Evolutionary conservation across 345 rosid species (phyloP).

Genomic region (Hevea brasiliensis): DNA sequence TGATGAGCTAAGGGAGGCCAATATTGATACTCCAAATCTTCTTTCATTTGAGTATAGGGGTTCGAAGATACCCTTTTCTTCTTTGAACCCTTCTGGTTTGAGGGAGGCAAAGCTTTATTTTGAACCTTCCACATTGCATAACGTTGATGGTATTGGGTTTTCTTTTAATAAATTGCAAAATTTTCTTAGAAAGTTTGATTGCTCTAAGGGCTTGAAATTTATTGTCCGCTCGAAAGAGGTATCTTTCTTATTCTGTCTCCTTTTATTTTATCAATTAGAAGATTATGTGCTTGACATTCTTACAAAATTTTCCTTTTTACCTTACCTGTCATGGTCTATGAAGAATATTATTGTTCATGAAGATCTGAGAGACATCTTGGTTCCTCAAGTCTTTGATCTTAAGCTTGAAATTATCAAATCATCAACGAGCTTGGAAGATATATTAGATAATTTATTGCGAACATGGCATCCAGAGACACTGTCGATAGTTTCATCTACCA

Average conservation of each 20-base stretch:
- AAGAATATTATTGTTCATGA: conserved; percentile 39
- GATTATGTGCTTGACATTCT: background rate
- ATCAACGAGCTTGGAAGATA: conserved; percentile 24
- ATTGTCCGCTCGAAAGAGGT: conserved; percentile 28
- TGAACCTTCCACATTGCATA: background rate
- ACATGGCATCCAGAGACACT: conserved; percentile 31
- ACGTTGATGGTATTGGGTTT: background rate
- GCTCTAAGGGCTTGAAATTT: conserved; percentile 32
- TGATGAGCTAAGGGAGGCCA: conserved; percentile 21
- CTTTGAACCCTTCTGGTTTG: conserved; percentile 32
- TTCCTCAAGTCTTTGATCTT: conserved; percentile 23
- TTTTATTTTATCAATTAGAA: background rate
- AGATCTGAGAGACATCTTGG: conserved; percentile 17
- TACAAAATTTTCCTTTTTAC: background rate
- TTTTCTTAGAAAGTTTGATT: conserved; percentile 30
- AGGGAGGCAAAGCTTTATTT: conserved; percentile 37
- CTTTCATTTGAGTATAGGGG: conserved; percentile 38
- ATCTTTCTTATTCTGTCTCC: background rate
- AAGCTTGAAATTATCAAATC: conserved; percentile 32
- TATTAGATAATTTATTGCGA: conserved; percentile 25
- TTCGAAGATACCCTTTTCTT: conserved; percentile 28
- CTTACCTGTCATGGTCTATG: conserved; percentile 1
- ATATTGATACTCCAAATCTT: conserved; percentile 37
- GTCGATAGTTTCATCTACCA: conserved; percentile 19
- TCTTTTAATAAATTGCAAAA: conserved; percentile 23